These are phyloP conservation scores for Exophiala oligosperma DNA, from an alignment of 2,329 filamentous ascomycete species.

Conservation along the genomic window DNA sequence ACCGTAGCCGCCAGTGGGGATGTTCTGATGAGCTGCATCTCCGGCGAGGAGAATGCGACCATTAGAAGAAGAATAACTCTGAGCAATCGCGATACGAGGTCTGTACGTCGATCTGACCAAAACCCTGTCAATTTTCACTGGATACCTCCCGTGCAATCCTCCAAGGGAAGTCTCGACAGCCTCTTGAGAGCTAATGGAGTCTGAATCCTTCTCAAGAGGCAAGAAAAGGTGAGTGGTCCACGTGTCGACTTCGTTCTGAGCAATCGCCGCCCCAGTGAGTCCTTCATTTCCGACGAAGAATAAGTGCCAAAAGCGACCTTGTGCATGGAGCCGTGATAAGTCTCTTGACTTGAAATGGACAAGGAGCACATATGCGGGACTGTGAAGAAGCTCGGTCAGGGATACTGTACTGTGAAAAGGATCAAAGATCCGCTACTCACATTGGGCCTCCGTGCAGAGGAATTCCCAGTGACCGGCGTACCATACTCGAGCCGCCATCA, in stretches of 20 bases:
- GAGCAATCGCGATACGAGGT: constrained; percentile 32
- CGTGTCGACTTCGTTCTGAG: no score
- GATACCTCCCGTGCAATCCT: not conserved
- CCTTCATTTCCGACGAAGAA: constrained; percentile 28
- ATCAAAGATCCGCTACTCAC: constrained; percentile 22
- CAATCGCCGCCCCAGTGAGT: no score
- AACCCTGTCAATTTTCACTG: constrained; percentile 36
- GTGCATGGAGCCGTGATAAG: constrained; percentile 27
- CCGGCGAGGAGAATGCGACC: constrained; percentile 33
- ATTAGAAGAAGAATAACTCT: constrained; percentile 20
- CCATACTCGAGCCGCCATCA: constrained; percentile 33
- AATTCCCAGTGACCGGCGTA: constrained; percentile 29
- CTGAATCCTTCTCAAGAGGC: no score
- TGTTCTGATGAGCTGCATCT: constrained; percentile 37
- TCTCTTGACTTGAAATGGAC: constrained; percentile 37
- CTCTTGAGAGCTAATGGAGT: no score
- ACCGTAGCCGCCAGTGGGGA: constrained; percentile 40
- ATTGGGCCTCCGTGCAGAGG: constrained; percentile 31
- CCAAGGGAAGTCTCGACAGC: no score
- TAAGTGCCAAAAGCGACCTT: constrained; percentile 37
- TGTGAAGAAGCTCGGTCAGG: not conserved
- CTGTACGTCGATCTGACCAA: constrained; percentile 32
- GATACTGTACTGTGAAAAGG: not conserved
- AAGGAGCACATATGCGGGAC: constrained; percentile 27
- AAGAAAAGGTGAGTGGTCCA: no score